These are phyloP conservation scores for Deuterostichococcus epilithicus DNA, from an alignment of 139 green algal genomes.

Conservation along the genomic window DNA sequence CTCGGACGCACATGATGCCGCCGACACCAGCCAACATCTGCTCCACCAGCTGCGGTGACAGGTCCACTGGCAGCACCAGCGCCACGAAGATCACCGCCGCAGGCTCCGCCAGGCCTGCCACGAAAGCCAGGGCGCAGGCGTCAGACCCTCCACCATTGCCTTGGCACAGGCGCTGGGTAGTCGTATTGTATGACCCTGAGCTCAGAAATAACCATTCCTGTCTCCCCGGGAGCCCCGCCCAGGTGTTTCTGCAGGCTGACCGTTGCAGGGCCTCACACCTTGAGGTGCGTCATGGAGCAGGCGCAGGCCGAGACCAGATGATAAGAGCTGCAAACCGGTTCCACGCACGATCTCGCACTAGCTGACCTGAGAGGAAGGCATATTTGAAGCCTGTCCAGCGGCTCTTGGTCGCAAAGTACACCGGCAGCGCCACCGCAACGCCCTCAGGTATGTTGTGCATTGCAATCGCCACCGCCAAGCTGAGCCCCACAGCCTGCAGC, in stretches of 20 bases:
- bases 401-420: slow-evolving; percentile 84
- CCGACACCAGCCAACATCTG: slow-evolving; percentile 49
- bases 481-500: slow-evolving; percentile 37
- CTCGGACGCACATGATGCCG: slow-evolving; percentile 65
- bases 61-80: slow-evolving; percentile 36
- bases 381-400: slow-evolving; percentile 41
- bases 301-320: too few species aligned
- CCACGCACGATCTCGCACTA: too few species aligned
- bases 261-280: too few species aligned
- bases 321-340: too few species aligned
- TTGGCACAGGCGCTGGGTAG: too few species aligned
- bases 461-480: slow-evolving; percentile 70
- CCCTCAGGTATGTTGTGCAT: slow-evolving; percentile 82
- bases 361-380: slow-evolving; percentile 22
- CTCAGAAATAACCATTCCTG: too few species aligned
- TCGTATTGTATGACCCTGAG: too few species aligned
- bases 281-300: too few species aligned
- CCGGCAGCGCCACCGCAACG: slow-evolving; percentile 83
- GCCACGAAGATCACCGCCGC: slow-evolving; percentile 57
- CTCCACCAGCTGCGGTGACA: slow-evolving; percentile 14
- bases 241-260: too few species aligned
- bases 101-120: slow-evolving; percentile 53
- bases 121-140: neutral
- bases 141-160: neutral
- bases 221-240: too few species aligned